Evolutionary conservation across 139 green algal genomes (phyloP).

Genomic region (Chara braunii): DNA sequence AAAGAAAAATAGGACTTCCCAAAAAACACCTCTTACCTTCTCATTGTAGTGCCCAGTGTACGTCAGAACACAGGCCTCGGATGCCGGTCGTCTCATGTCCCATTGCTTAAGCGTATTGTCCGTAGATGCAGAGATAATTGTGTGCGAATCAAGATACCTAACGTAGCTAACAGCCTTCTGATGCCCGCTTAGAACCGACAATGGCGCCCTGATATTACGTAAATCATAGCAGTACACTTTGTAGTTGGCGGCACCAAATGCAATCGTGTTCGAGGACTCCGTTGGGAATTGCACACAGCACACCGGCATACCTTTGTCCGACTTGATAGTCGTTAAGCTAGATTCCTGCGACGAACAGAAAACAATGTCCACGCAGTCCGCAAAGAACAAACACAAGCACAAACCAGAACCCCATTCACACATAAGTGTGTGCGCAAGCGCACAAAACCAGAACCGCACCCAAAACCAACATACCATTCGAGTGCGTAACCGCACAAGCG

Average conservation of each 20-base stretch:
- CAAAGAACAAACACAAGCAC: no score
- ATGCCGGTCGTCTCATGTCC: slow-evolving; percentile 37
- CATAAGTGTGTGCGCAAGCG: no score
- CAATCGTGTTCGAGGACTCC: slow-evolving; percentile 57
- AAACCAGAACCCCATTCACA: no score
- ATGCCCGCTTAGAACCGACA: slow-evolving; percentile 52
- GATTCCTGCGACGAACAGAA: slow-evolving; percentile 34
- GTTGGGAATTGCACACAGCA: slow-evolving; percentile 75
- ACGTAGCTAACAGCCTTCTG: slow-evolving; percentile 69
- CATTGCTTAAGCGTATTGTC: slow-evolving; percentile 54
- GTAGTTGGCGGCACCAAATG: slow-evolving; percentile 71
- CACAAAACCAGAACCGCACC: no score
- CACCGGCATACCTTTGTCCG: slow-evolving; percentile 64
- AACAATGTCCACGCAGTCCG: no score
- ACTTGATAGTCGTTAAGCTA: slow-evolving; percentile 47
- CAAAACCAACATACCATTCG: no score
- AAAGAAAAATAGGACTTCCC: no score
- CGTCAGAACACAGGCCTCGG: slow-evolving; percentile 27
- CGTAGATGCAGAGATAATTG: slow-evolving; percentile 46
- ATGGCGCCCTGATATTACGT: slow-evolving; percentile 23
- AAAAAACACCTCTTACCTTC: slow-evolving; percentile 42
- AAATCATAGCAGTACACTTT: slow-evolving; percentile 55
- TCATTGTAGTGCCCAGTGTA: slow-evolving; percentile 76
- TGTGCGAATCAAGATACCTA: slow-evolving; percentile 29
- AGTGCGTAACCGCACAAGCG: no score